Conservation (phyloP, 495 filamentous ascomycete species). For the Jackrogersella minutella region DNA sequence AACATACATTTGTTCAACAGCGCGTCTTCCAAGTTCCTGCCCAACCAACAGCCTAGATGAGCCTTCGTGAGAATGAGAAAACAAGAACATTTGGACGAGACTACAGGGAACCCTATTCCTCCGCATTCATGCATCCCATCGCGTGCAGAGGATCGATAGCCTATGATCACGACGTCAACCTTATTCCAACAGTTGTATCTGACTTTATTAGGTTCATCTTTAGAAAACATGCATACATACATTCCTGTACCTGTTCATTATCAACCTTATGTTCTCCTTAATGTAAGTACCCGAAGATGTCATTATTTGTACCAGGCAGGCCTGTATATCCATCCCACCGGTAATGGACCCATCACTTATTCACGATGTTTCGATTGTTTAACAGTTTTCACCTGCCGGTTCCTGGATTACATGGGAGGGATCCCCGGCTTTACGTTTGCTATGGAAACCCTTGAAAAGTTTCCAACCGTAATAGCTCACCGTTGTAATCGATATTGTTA, state of each 20-base stretch:
- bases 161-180: not conserved
- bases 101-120: constrained; percentile 26
- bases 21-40: constrained; percentile 12
- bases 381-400: constrained; percentile 18
- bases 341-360: constrained; percentile 12
- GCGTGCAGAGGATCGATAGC: constrained; percentile 14
- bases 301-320: constrained; percentile 8
- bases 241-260: too few relatives aligned
- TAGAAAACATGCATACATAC: too few relatives aligned
- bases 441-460: constrained; percentile 4
- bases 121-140: constrained; percentile 20
- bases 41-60: constrained; percentile 18
- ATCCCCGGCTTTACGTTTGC: constrained; percentile 5
- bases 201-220: not conserved
- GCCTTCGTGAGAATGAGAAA: constrained; percentile 3
- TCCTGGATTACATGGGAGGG: constrained; percentile 23
- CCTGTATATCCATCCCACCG: constrained; percentile 17
- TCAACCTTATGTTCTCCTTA: not conserved
- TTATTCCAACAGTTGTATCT: not conserved
- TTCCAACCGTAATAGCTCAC: not conserved
- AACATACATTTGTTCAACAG: constrained; percentile 16
- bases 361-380: constrained; percentile 13
- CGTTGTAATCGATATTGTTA: constrained; percentile 5
- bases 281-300: constrained; percentile 1
- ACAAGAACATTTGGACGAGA: constrained; percentile 4